Base-by-base conservation (phyloP, 148 eudicot genomes). In the Silene uniflora region DNA sequence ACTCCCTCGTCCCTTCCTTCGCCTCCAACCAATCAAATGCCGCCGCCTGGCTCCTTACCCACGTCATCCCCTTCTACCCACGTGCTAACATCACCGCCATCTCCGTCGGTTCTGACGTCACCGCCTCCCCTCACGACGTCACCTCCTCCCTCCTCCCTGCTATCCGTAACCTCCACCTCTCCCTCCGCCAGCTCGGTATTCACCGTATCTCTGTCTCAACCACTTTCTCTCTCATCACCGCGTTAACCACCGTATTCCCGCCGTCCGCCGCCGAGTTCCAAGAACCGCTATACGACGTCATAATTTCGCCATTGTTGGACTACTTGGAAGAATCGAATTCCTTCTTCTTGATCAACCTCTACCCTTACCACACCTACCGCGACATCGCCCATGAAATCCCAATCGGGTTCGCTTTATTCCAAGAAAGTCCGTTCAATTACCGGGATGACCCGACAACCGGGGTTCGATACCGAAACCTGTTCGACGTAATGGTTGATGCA, bases 51-150 rank as follows among this genome's bases (percentile, higher is more conserved):
- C 88, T 93, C 59, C 77, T 77, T 82, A 54, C 80, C 55, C 82
- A 88, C 78, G 89, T 93, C 72, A 73, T 92, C 75, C 98, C 98
- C n/a, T 92, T 86, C 88, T 82, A 91, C 86, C 96, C 98, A 13
- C 93, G 93, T n/a, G 85, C 91, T 27, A 81, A 56, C 52, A 84
- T 93, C 74, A 61, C 93, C 75, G 13, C 82, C 82, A 86, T 93
- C 65, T 89, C 93, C 73, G 84, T 87, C 76, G 93, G 97, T 6
- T 18, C 78, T 19, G 86, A 86, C 75, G 66, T 76, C 79, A 75
- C 85, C 35, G 8, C 73, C 27, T 17, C 77, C 54, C 0, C 61
- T 24, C 0, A 39, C 23, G 90, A 86, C 71, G 77, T 85, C 75
- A 69, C 84, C 67, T 60, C 65, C 56, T 13, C 12, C 46, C 81